These are phyloP conservation scores for Asterophora parasitica DNA, from an alignment of 768 basidiomycete species.

Conservation along the genomic window DNA sequence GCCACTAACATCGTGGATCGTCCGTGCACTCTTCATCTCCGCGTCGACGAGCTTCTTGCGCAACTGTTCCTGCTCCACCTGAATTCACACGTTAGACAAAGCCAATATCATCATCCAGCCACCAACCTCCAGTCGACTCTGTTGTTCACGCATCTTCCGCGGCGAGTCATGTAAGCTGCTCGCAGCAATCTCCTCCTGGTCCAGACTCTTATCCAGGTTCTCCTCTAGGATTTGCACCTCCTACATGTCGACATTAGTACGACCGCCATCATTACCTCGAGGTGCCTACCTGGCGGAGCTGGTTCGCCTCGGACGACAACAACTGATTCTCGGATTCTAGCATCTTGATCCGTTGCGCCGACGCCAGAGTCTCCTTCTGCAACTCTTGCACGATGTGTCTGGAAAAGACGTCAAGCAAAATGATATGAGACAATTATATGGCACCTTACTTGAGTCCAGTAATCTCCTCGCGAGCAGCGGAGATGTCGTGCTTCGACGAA, in stretches of 20 bases:
- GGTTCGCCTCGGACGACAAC: conserved; percentile 60
- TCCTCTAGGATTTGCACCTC: conserved; percentile 76
- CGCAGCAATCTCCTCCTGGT: conserved; percentile 44
- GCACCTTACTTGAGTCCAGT: conserved; percentile 70
- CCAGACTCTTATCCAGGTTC: conserved; percentile 58
- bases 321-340: conserved; percentile 74
- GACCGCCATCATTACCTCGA: too few species aligned
- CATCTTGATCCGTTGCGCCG: conserved; percentile 61
- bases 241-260: conserved; percentile 30
- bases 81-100: conserved; percentile 1
- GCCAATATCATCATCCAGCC: neutral
- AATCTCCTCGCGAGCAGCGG: conserved; percentile 58
- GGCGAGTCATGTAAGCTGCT: conserved; percentile 20
- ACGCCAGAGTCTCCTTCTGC: conserved; percentile 69
- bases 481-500: conserved; percentile 49
- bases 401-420: neutral
- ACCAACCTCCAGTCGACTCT: conserved; percentile 48
- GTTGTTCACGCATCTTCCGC: conserved; percentile 46
- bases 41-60: conserved; percentile 63
- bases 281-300: conserved; percentile 61
- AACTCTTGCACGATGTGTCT: conserved; percentile 88
- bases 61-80: conserved; percentile 66
- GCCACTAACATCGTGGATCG: conserved; percentile 54
- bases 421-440: neutral
- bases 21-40: conserved; percentile 72